Conservation (phyloP, 495 filamentous ascomycete genomes). For the Trichoderma erinaceum region DNA sequence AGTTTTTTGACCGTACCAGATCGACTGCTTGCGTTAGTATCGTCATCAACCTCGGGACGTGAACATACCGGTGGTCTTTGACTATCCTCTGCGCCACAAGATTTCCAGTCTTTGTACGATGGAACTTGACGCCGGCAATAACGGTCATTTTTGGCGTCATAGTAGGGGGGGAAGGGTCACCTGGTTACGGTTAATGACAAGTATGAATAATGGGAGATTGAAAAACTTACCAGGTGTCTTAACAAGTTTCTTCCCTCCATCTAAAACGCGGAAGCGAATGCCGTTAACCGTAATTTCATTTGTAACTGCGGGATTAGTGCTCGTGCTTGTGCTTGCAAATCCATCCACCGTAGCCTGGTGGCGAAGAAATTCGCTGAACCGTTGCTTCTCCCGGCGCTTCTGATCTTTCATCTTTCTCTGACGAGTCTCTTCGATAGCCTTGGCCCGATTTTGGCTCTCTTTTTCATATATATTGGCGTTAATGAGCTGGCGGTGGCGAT, state of each 20-base stretch:
- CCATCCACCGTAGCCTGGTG: constrained; percentile 20
- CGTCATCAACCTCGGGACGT: not conserved
- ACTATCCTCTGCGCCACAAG: constrained; percentile 70
- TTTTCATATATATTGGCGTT: constrained; percentile 78
- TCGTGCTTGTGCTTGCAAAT: not conserved
- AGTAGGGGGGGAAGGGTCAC: constrained; percentile 50
- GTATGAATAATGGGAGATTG: not conserved
- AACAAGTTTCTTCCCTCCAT: constrained; percentile 80
- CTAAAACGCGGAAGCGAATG: constrained; percentile 65
- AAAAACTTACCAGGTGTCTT: constrained; percentile 55
- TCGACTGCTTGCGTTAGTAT: constrained; percentile 30
- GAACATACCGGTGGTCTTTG: constrained; percentile 58
- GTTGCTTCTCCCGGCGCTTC: constrained; percentile 59
- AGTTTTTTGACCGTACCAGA: constrained; percentile 57
- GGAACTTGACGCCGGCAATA: constrained; percentile 78
- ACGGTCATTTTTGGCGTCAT: constrained; percentile 69
- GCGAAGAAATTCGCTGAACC: constrained; percentile 43
- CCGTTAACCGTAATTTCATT: constrained; percentile 72
- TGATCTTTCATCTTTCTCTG: constrained; percentile 52
- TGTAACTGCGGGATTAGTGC: constrained; percentile 22
- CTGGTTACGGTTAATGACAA: constrained; percentile 43
- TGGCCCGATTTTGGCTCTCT: constrained; percentile 59
- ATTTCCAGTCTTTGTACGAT: constrained; percentile 87
- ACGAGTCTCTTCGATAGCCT: constrained; percentile 67
- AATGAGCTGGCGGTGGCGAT: constrained; percentile 85